Percentiles rank a stretch among this genome's conserved stretches.
phyloP scores from a whole-genome alignment of 257 asterid species.

The Cruciata laevipes region DNA sequence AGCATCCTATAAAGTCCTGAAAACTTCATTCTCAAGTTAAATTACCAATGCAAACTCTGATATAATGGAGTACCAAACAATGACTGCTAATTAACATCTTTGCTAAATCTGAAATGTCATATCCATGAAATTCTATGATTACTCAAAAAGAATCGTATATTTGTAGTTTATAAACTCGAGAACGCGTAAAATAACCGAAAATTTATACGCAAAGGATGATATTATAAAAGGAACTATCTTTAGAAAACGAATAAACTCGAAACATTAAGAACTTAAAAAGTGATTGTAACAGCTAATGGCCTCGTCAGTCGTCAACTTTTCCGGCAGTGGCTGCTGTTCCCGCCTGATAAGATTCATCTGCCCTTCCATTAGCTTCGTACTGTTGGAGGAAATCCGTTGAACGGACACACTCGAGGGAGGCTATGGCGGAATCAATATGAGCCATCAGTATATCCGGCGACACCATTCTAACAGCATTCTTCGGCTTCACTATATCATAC shows the following conservation, averaged over 20 bases:
- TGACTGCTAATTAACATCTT: conserved; percentile 10
- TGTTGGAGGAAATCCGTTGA: conserved; percentile 29
- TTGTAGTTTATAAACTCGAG: too few species aligned
- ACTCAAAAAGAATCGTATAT: background rate
- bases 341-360: conserved; percentile 49
- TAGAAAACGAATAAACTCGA: too few species aligned
- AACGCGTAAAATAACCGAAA: too few species aligned
- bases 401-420: conserved; percentile 47
- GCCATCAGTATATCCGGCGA: conserved; percentile 55
- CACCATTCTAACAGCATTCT: conserved; percentile 20
- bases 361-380: conserved; percentile 30
- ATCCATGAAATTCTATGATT: background rate
- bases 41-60: background rate
- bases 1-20: background rate
- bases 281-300: conserved; percentile 36
- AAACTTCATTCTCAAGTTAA: conserved; percentile 11
- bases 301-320: conserved; percentile 36
- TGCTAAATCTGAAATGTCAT: background rate
- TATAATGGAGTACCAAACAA: conserved; percentile 15
- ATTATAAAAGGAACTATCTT: background rate
- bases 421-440: conserved; percentile 52
- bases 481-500: conserved; percentile 37
- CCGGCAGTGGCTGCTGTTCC: conserved; percentile 51
- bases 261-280: too few species aligned
- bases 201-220: too few species aligned